Conservation (phyloP, 805 yeast genomes). For the Candida caryicola region DNA sequence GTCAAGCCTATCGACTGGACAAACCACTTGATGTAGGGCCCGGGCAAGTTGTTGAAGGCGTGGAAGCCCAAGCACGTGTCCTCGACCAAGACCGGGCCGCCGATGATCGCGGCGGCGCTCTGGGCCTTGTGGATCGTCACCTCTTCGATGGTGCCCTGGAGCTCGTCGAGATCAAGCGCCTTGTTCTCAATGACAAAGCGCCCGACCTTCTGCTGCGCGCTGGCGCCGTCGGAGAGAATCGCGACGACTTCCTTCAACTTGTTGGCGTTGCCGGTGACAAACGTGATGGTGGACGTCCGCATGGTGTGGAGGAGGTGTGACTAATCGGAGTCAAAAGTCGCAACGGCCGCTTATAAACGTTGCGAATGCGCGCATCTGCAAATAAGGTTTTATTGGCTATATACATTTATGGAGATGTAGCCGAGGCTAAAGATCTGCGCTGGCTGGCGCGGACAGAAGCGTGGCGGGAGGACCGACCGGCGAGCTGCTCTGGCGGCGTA, state of each 20-base stretch:
- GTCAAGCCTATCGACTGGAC: conserved; percentile 68
- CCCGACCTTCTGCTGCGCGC: conserved; percentile 37
- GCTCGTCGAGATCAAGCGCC: conserved; percentile 78
- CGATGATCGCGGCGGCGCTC: conserved; percentile 60
- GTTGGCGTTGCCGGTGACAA: conserved; percentile 86
- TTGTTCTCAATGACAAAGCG: conserved; percentile 54
- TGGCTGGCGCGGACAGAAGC: too few species aligned
- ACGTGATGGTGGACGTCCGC: conserved; percentile 43
- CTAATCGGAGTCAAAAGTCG: too few species aligned
- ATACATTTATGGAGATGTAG: too few species aligned
- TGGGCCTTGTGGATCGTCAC: conserved; percentile 79
- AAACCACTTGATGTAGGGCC: conserved; percentile 95
- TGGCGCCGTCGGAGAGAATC: conserved; percentile 51
- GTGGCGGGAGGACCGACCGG: too few species aligned
- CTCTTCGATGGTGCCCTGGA: conserved; percentile 83
- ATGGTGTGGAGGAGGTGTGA: neutral
- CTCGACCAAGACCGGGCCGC: conserved; percentile 89
- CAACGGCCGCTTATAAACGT: too few species aligned
- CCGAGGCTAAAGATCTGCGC: too few species aligned
- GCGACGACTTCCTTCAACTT: conserved; percentile 82
- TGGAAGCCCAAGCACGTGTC: conserved; percentile 88
- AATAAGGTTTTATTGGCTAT: too few species aligned
- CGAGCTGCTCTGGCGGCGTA: too few species aligned
- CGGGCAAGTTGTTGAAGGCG: conserved; percentile 82
- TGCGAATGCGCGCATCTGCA: too few species aligned